phyloP scores from a whole-genome alignment of 2,329 filamentous ascomycete species.

The Scedosporium apiospermum region DNA sequence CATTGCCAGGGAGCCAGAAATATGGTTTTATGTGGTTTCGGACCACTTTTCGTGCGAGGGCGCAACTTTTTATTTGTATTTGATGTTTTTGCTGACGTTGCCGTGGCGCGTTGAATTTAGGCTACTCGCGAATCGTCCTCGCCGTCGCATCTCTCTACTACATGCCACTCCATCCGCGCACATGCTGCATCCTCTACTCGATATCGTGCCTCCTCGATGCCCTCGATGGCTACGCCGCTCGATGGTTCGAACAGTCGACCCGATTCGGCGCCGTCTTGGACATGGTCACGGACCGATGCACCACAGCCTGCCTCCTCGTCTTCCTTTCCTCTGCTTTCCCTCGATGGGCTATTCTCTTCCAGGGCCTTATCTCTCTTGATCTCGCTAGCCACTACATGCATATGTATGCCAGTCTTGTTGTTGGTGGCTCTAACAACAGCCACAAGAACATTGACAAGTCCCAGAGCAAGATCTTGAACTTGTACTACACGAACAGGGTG shows the following conservation, averaged over 20 bases:
- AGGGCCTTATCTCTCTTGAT: slow-evolving; percentile 84
- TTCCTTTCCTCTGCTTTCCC: slow-evolving; percentile 94
- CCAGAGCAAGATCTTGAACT: slow-evolving; percentile 79
- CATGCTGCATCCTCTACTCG: slow-evolving; percentile 84
- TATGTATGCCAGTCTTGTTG: slow-evolving; percentile 91
- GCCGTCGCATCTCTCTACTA: slow-evolving; percentile 93
- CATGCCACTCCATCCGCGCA: slow-evolving; percentile 97
- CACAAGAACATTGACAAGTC: slow-evolving; percentile 92
- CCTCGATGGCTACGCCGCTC: slow-evolving; percentile 84
- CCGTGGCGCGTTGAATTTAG: slow-evolving; percentile 27
- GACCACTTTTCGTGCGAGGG: not conserved
- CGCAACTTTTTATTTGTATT: not conserved
- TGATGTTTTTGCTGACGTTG: slow-evolving; percentile 10
- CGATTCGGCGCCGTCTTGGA: slow-evolving; percentile 94
- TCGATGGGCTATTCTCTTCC: slow-evolving; percentile 88
- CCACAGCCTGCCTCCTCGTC: slow-evolving; percentile 86
- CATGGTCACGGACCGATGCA: slow-evolving; percentile 98
- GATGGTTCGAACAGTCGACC: slow-evolving; percentile 75
- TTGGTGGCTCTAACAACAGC: slow-evolving; percentile 70
- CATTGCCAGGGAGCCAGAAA: slow-evolving; percentile 1
- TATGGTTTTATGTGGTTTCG: not conserved
- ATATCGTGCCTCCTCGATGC: slow-evolving; percentile 93
- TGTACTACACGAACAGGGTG: slow-evolving; percentile 98
- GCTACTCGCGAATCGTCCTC: slow-evolving; percentile 68
- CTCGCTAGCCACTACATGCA: slow-evolving; percentile 97